These are phyloP conservation scores for Lecanicillium sp. DNA, from an alignment of 2,329 filamentous ascomycete genomes.

Conservation along the genomic window DNA sequence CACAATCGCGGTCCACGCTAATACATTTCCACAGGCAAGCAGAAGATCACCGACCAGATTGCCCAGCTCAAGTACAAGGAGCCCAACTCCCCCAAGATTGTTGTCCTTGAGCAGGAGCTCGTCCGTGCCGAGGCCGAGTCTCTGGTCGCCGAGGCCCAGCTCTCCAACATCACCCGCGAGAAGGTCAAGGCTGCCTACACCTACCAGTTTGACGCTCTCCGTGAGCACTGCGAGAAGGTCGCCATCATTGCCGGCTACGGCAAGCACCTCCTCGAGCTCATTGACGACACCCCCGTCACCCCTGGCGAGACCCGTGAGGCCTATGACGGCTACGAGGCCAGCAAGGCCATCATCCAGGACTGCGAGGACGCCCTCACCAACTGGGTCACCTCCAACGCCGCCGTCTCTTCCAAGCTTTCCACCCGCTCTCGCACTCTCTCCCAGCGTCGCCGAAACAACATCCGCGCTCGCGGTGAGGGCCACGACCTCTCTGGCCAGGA, in stretches of 20 bases:
- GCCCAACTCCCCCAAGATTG: constrained; percentile 94
- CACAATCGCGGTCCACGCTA: not conserved
- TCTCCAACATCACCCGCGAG: constrained; percentile 98
- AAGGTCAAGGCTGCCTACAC: constrained; percentile 98
- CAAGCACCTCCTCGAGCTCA: constrained; percentile 93
- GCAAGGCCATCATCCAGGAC: constrained; percentile 98
- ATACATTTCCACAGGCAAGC: constrained; percentile 60
- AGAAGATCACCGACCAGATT: constrained; percentile 98
- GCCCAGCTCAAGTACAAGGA: constrained; percentile 99
- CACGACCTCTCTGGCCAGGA: constrained; percentile 81
- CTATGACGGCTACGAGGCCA: constrained; percentile 96
- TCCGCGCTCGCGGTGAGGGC: constrained; percentile 61
- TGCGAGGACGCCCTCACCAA: constrained; percentile 96
- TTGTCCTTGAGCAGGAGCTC: constrained; percentile 96
- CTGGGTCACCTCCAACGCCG: constrained; percentile 88
- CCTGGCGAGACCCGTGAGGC: constrained; percentile 92
- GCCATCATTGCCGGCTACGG: constrained; percentile 96
- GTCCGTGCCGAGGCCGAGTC: constrained; percentile 97
- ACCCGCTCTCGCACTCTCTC: constrained; percentile 81
- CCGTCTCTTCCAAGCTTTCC: constrained; percentile 80
- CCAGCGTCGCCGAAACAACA: constrained; percentile 70
- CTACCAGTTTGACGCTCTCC: constrained; percentile 96
- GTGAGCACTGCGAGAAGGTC: constrained; percentile 96
- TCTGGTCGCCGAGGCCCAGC: constrained; percentile 94
- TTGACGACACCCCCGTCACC: constrained; percentile 94